Evolutionary conservation across 1,284 basidiomycete genomes (phyloP).

Genomic region (Caloboletus inedulis): DNA sequence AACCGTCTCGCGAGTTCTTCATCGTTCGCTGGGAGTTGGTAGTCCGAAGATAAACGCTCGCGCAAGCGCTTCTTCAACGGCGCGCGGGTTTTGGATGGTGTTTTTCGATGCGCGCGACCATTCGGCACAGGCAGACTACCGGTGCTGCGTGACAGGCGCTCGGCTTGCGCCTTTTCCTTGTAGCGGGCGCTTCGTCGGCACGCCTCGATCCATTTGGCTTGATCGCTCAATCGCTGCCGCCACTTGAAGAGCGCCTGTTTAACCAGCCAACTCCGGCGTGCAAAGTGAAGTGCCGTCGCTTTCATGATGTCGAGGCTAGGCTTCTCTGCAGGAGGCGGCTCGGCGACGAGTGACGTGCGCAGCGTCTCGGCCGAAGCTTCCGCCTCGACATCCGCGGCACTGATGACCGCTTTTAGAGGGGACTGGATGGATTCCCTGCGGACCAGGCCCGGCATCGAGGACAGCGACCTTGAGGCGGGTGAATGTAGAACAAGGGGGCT

Average conservation of each 20-base stretch:
- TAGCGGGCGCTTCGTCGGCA: constrained; percentile 57
- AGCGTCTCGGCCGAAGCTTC: constrained; percentile 6
- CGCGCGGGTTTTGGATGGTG: constrained; percentile 29
- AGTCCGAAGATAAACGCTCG: constrained; percentile 46
- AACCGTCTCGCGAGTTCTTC: constrained; percentile 62
- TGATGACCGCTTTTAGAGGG: constrained; percentile 25
- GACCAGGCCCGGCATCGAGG: constrained; percentile 16
- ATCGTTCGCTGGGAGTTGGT: constrained; percentile 52
- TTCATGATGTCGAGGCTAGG: constrained; percentile 24
- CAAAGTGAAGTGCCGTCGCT: constrained; percentile 40
- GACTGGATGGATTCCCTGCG: constrained; percentile 29
- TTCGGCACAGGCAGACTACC: constrained; percentile 1
- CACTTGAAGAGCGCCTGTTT: constrained; percentile 35
- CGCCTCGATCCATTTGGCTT: constrained; percentile 56
- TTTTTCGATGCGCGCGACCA: constrained; percentile 1
- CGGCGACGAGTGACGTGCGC: background rate
- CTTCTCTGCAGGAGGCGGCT: constrained; percentile 11
- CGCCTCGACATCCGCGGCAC: constrained; percentile 9
- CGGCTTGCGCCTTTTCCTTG: constrained; percentile 45
- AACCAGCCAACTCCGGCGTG: constrained; percentile 30
- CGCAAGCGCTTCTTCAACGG: constrained; percentile 48
- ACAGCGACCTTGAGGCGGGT: constrained; percentile 26
- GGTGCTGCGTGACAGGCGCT: constrained; percentile 36
- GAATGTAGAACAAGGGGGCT: constrained; percentile 47
- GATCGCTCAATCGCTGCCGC: constrained; percentile 40